phyloP scores from a whole-genome alignment of 2,329 filamentous ascomycete species.

The Drechmeria coniospora region DNA sequence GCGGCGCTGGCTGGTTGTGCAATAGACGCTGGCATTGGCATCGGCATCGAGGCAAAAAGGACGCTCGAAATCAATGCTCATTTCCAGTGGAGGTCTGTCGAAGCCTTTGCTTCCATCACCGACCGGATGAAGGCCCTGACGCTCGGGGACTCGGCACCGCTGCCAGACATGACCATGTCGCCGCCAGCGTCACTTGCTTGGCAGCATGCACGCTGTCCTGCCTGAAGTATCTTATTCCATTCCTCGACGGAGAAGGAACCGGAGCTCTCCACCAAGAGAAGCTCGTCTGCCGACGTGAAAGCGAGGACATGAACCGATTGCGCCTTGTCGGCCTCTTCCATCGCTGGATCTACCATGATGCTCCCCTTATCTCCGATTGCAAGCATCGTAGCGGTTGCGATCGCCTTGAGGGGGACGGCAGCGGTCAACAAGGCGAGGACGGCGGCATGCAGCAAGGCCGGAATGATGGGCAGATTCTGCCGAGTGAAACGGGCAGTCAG shows the following conservation, averaged over 20 bases:
- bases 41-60: no score
- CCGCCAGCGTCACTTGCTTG: conserved; percentile 19
- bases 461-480: conserved; percentile 65
- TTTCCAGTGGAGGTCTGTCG: conserved; percentile 42
- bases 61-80: conserved; percentile 19
- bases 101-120: conserved; percentile 39
- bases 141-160: conserved; percentile 25
- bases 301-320: conserved; percentile 69
- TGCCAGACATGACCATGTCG: conserved; percentile 31
- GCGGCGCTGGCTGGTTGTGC: no score
- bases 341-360: conserved; percentile 44
- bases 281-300: conserved; percentile 57
- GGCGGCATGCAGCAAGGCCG: conserved; percentile 67
- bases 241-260: conserved; percentile 60
- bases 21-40: no score
- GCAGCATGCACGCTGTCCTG: conserved; percentile 52
- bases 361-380: conserved; percentile 33
- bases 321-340: conserved; percentile 44
- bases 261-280: conserved; percentile 69
- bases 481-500: conserved; percentile 5
- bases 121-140: conserved; percentile 48
- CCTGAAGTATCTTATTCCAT: conserved; percentile 57
- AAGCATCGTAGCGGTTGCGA: conserved; percentile 49
- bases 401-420: conserved; percentile 63
- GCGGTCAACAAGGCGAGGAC: conserved; percentile 68